Conservation (phyloP, 2,329 filamentous ascomycete species). For the Didymella lethalis region DNA sequence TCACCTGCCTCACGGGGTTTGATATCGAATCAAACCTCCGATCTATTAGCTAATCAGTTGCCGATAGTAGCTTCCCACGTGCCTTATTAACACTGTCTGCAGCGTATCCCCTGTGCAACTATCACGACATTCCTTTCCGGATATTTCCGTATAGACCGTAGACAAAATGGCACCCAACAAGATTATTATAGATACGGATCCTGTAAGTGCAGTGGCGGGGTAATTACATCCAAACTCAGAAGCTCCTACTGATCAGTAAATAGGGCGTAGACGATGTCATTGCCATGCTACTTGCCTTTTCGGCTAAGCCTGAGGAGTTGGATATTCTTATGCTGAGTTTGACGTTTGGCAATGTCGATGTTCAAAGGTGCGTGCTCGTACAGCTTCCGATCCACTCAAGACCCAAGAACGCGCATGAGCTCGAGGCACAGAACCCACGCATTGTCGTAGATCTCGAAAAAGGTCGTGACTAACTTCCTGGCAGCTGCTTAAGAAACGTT, state of each 20-base stretch:
- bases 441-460: too few relatives aligned
- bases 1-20: constrained; percentile 30
- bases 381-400: not conserved
- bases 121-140: constrained; percentile 11
- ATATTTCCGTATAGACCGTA: constrained; percentile 2
- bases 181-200: constrained; percentile 97
- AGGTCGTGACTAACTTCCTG: not conserved
- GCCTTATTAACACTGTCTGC: constrained; percentile 11
- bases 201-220: constrained; percentile 62
- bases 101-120: constrained; percentile 14
- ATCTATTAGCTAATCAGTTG: constrained; percentile 37
- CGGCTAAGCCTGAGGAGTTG: constrained; percentile 81
- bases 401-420: not conserved
- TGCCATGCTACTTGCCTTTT: constrained; percentile 85
- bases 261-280: constrained; percentile 88
- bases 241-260: not conserved
- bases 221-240: not conserved
- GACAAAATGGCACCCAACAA: constrained; percentile 57
- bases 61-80: constrained; percentile 19
- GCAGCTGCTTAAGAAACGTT: constrained; percentile 83
- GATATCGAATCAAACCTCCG: constrained; percentile 19
- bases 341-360: constrained; percentile 92
- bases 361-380: constrained; percentile 66
- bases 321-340: constrained; percentile 86
- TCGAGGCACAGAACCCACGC: not conserved